A percentile compares a stretch with the other conserved stretches of the same genome.
These are phyloP conservation scores for Karstenula rhodostoma DNA, from an alignment of 2,329 filamentous ascomycete species.

Conservation along the genomic window DNA sequence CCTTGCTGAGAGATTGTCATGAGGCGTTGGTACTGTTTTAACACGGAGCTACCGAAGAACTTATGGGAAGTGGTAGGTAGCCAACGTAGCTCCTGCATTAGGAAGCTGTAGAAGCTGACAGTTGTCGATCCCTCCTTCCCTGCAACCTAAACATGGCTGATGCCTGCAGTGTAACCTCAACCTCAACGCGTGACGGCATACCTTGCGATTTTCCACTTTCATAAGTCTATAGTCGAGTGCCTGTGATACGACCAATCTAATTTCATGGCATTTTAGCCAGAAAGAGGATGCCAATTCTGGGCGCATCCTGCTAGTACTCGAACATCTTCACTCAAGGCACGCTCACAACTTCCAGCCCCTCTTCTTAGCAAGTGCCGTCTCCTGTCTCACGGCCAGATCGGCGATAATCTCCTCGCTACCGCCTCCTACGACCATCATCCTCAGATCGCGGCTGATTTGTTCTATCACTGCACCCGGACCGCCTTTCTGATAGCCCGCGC, in stretches of 20 bases:
- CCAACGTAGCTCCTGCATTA: neutral
- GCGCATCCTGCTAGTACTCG: neutral
- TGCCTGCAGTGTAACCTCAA: constrained; percentile 19
- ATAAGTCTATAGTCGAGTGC: neutral
- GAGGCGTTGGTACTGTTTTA: neutral
- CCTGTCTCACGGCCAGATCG: constrained; percentile 62
- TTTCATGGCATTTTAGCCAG: neutral
- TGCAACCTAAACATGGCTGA: constrained; percentile 4
- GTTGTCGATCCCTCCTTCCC: constrained; percentile 1
- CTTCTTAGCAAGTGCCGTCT: constrained; percentile 50
- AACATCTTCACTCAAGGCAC: neutral
- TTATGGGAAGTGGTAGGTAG: neutral
- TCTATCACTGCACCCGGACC: constrained; percentile 60
- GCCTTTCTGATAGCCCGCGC: constrained; percentile 61
- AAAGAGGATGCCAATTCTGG: neutral
- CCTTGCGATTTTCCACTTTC: neutral
- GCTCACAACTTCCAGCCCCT: constrained; percentile 56
- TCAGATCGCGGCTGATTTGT: constrained; percentile 62
- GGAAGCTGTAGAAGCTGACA: constrained; percentile 6
- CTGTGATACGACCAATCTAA: neutral
- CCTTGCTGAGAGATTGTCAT: neutral
- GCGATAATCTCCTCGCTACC: constrained; percentile 65
- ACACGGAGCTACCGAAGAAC: neutral
- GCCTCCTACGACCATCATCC: constrained; percentile 62
- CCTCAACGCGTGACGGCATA: constrained; percentile 10